Base-by-base conservation (phyloP, 345 rosid genomes). In the Ricinus communis region DNA sequence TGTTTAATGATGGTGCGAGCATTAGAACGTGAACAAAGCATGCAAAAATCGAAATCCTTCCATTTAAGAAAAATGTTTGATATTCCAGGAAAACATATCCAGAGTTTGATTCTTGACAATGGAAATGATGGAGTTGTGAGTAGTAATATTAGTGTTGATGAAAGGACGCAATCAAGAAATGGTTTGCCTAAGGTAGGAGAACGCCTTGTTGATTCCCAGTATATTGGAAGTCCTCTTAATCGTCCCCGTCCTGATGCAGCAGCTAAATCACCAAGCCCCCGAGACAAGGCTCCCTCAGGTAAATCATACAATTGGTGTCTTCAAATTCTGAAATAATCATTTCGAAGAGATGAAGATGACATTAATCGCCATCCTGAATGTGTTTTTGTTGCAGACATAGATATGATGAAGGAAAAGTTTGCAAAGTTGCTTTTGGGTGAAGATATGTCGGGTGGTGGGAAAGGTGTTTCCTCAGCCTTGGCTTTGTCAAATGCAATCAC, bases 361-460 rank as follows among this genome's bases (percentile, higher is more conserved):
- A n/a, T 55, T 12, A 33, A 6, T 33, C 38, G 24, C 30, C 31
- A 25, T 56, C 12, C 1, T 33, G 38, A 43, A 43, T 43, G 5
- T 43, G 41, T 30, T 58, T 30, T 45, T 53, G 11, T 36, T 58
- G 67, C 81, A 89, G 93, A 84, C 22, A 69, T 78, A 81, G 91
- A 89, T 19, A 15, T 76, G 76, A 85, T 89, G 88, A 87, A 85
- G 87, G 94, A 87, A 49, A 87, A 71, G 77, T 89, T 89, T 74
- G 74, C 86, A 1, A 89, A 87, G 82, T 61, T 89, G 83, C 88
- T 89, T 38, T 51, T 89, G 69, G 94, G 91, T 30, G 94, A 89
- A 80, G 94, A 89, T 45, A 89, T 89, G 94, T 89, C 94, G 7
- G 94, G 94, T 3, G 91, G 91, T 12, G 94, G 94, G 30, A 89